A percentile compares a stretch with the other conserved stretches of the same genome.
Evolutionary conservation across 345 rosid genomes (phyloP).

Genomic region (Kandelia obovata): DNA sequence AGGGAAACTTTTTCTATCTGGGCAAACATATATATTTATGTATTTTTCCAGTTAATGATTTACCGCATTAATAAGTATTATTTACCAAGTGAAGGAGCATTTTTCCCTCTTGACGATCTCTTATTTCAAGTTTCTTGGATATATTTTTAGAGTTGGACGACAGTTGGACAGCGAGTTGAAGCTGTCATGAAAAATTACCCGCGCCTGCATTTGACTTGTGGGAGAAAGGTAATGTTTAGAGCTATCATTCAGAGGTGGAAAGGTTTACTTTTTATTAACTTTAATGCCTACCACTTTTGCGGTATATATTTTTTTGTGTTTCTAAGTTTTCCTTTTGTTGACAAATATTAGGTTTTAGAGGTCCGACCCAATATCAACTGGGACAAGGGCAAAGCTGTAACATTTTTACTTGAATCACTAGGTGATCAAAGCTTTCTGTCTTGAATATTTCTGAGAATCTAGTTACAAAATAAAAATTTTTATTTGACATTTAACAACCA

Average conservation of each 20-base stretch:
- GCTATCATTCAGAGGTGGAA: not conserved
- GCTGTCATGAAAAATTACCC: constrained; percentile 51
- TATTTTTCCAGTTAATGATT: not conserved
- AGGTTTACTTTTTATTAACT: not conserved
- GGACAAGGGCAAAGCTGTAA: constrained; percentile 97
- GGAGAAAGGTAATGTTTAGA: constrained; percentile 59
- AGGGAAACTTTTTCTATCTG: too few species aligned
- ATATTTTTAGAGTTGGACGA: constrained; percentile 20
- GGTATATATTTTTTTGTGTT: too few species aligned
- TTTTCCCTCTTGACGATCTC: constrained; percentile 9
- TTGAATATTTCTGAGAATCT: not conserved
- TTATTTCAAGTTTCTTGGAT: not conserved
- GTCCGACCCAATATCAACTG: constrained; percentile 85
- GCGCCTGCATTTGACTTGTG: constrained; percentile 58
- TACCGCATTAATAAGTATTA: not conserved
- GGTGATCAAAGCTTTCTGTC: constrained; percentile 36
- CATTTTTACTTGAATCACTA: constrained; percentile 85
- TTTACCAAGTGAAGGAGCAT: not conserved
- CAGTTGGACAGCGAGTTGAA: constrained; percentile 52
- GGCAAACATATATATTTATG: not conserved
- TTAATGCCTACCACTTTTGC: not conserved
- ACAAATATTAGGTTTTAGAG: constrained; percentile 69
- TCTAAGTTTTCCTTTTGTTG: constrained; percentile 7
- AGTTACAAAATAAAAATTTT: not conserved
- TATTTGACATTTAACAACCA: too few species aligned